These are phyloP conservation scores for Uronychia binucleata DNA, from an alignment of 73 alveolate genomes.

Conservation along the genomic window DNA sequence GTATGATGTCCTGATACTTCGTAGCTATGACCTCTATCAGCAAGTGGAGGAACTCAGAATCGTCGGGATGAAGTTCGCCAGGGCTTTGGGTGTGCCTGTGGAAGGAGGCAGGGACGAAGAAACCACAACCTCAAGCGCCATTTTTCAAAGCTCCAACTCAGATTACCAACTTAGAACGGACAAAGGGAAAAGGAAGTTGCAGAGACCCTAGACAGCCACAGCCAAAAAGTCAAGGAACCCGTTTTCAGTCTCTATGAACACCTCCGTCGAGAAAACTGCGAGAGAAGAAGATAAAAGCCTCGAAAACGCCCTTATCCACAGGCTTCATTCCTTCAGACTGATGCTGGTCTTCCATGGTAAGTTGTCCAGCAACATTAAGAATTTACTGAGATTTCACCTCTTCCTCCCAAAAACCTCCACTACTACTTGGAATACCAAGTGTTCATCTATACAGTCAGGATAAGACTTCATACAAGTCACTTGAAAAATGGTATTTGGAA, in stretches of 20 bases:
- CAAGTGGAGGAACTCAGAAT: conserved; percentile 67
- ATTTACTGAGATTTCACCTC: conserved; percentile 25
- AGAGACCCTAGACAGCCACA: neutral
- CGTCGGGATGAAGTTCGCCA: conserved; percentile 42
- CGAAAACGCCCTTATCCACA: conserved; percentile 22
- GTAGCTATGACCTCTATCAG: conserved; percentile 64
- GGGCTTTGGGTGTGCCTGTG: conserved; percentile 49
- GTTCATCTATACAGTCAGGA: conserved; percentile 41
- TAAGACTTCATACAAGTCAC: conserved; percentile 32
- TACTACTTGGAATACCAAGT: conserved; percentile 62
- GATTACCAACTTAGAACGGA: neutral
- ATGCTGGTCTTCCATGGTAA: conserved; percentile 51
- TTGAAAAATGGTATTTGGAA: conserved; percentile 13
- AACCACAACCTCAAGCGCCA: neutral
- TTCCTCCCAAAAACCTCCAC: conserved; percentile 25
- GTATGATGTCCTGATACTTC: too few relatives aligned
- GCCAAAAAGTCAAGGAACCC: neutral
- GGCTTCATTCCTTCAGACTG: conserved; percentile 30
- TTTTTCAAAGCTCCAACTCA: neutral
- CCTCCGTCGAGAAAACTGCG: neutral
- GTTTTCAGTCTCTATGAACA: neutral
- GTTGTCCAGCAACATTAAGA: conserved; percentile 2
- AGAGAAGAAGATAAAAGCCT: conserved; percentile 29
- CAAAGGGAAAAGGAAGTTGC: neutral
- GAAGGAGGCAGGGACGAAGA: conserved; percentile 17